Conservation (phyloP, 345 rosid species). For the Cochlearia excelsa region DNA sequence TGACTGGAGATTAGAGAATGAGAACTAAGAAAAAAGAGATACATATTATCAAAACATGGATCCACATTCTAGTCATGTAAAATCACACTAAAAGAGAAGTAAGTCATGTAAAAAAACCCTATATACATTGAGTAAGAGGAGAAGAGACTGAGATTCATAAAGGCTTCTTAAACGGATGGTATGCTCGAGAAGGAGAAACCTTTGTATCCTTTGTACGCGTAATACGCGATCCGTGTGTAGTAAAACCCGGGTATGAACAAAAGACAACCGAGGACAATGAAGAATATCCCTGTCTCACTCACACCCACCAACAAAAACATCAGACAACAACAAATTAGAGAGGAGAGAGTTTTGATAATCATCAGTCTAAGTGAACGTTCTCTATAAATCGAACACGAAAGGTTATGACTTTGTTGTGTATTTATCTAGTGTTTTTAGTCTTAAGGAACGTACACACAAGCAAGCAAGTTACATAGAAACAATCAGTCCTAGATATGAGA, state of each 20-base stretch:
- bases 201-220: constrained; percentile 93
- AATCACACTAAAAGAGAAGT: constrained; percentile 21
- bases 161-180: constrained; percentile 58
- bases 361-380: not conserved
- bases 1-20: not conserved
- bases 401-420: not conserved
- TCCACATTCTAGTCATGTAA: constrained; percentile 25
- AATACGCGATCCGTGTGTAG: constrained; percentile 90
- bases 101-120: constrained; percentile 8
- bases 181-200: constrained; percentile 95
- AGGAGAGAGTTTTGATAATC: constrained; percentile 17
- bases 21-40: constrained; percentile 19
- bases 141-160: constrained; percentile 1
- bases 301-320: constrained; percentile 7
- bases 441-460: constrained; percentile 1
- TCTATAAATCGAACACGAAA: not conserved
- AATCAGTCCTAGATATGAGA: not conserved
- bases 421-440: not conserved
- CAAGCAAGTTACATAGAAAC: constrained; percentile 3
- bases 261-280: constrained; percentile 67
- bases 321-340: not conserved
- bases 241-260: constrained; percentile 95
- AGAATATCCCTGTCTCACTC: constrained; percentile 71
- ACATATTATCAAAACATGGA: constrained; percentile 23
- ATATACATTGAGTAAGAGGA: constrained; percentile 31